Percentiles rank a stretch among this genome's conserved stretches.
These are phyloP conservation scores for Pestalotiopsis fici DNA, from an alignment of 2,329 filamentous ascomycete species.

Conservation along the genomic window DNA sequence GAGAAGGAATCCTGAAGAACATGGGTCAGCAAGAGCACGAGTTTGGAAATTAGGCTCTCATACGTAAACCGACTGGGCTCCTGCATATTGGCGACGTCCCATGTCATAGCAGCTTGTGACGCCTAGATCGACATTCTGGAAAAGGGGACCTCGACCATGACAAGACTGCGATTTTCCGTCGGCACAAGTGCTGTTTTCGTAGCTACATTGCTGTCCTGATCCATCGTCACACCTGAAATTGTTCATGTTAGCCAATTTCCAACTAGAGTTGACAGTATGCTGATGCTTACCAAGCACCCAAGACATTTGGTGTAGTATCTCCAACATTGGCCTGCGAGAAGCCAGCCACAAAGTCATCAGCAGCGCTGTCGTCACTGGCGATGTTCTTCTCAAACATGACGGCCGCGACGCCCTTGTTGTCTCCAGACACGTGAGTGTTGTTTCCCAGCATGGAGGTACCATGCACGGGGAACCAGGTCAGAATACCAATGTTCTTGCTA, in stretches of 20 bases:
- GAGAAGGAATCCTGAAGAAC: conserved; percentile 51
- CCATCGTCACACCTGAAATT: conserved; percentile 72
- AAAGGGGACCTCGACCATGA: conserved; percentile 70
- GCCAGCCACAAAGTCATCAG: conserved; percentile 76
- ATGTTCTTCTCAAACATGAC: conserved; percentile 78
- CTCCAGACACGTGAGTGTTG: conserved; percentile 84
- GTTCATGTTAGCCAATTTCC: neutral
- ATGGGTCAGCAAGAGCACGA: neutral
- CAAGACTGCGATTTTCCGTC: conserved; percentile 67
- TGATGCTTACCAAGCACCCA: conserved; percentile 64
- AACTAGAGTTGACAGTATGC: neutral
- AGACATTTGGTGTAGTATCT: conserved; percentile 82
- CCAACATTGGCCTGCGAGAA: conserved; percentile 92
- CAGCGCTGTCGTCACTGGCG: conserved; percentile 49
- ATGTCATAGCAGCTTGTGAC: conserved; percentile 78
- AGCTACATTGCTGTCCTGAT: conserved; percentile 66
- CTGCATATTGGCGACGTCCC: conserved; percentile 65
- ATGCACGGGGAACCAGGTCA: conserved; percentile 91
- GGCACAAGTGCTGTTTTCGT: conserved; percentile 77
- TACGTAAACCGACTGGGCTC: conserved; percentile 52
- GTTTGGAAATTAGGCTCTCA: conserved; percentile 10
- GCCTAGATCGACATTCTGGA: conserved; percentile 66
- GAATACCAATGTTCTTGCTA: conserved; percentile 72
- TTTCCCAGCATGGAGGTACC: conserved; percentile 89
- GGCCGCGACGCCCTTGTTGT: conserved; percentile 92